Evolutionary conservation across 495 filamentous ascomycete genomes (phyloP).

Genomic region (Aspergillus cristatus): DNA sequence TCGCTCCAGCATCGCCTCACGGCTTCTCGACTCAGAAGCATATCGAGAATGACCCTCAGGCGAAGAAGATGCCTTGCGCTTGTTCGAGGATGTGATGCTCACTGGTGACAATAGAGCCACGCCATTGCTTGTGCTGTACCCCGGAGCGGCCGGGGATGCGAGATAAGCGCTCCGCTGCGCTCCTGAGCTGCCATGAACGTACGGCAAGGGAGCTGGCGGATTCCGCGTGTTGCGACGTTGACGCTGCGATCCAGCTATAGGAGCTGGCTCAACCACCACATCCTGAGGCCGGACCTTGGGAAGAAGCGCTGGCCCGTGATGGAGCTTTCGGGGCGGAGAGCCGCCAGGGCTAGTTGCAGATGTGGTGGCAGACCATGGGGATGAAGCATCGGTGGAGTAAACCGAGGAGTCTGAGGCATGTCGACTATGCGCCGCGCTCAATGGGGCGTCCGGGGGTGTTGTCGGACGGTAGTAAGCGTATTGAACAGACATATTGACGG

Average conservation of each 20-base stretch:
- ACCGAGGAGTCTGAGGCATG: constrained; percentile 39
- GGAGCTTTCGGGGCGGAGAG: constrained; percentile 56
- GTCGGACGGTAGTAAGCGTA: constrained; percentile 37
- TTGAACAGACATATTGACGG: constrained; percentile 36
- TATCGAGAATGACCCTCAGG: constrained; percentile 44
- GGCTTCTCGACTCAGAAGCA: constrained; percentile 59
- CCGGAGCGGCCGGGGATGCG: constrained; percentile 40
- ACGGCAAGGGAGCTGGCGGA: constrained; percentile 36
- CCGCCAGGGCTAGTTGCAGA: constrained; percentile 60
- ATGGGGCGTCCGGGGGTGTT: constrained; percentile 33
- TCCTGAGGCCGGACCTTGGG: constrained; percentile 85
- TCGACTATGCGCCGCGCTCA: constrained; percentile 32
- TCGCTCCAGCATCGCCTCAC: constrained; percentile 54
- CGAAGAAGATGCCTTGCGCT: constrained; percentile 29
- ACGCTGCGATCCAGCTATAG: constrained; percentile 29
- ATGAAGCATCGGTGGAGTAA: constrained; percentile 56
- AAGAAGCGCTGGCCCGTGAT: constrained; percentile 72
- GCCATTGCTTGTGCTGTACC: constrained; percentile 22
- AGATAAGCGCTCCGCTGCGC: constrained; percentile 48
- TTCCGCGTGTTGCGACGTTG: constrained; percentile 48
- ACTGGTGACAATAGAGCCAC: constrained; percentile 53
- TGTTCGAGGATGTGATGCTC: constrained; percentile 43
- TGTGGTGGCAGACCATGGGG: constrained; percentile 68
- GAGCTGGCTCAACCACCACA: constrained; percentile 55
- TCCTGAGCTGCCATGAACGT: constrained; percentile 27